phyloP scores from a whole-genome alignment of 768 basidiomycete species.

The Termitomyces sp. region DNA sequence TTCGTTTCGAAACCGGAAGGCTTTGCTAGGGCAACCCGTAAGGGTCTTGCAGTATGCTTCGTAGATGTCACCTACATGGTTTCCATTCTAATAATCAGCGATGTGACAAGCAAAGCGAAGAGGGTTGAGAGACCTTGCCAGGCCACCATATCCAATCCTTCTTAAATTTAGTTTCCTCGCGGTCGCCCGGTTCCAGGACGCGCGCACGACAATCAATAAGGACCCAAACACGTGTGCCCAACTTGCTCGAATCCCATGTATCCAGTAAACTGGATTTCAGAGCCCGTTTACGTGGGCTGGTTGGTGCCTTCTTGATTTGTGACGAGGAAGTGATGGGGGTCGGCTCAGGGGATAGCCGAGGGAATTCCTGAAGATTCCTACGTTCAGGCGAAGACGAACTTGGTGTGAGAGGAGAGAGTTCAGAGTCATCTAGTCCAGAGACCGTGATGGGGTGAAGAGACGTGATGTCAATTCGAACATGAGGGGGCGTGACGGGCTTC shows the following conservation, averaged over 20 bases:
- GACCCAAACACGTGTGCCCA: slow-evolving; percentile 49
- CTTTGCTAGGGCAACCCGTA: slow-evolving; percentile 21
- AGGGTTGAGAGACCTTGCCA: slow-evolving; percentile 41
- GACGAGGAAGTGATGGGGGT: background rate
- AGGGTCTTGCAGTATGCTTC: slow-evolving; percentile 11
- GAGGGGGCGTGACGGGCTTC: slow-evolving; percentile 1
- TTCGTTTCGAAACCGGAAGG: slow-evolving; percentile 14
- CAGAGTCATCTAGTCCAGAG: slow-evolving; percentile 9
- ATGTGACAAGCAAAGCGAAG: slow-evolving; percentile 1
- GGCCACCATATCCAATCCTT: slow-evolving; percentile 63
- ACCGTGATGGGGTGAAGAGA: background rate
- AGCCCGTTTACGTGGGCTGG: slow-evolving; percentile 4
- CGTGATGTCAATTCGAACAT: background rate
- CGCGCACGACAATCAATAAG: slow-evolving; percentile 36
- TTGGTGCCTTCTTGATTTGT: background rate
- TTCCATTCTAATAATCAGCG: slow-evolving; percentile 1
- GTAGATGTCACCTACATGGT: slow-evolving; percentile 15
- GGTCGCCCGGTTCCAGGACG: slow-evolving; percentile 26
- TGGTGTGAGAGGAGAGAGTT: slow-evolving; percentile 13
- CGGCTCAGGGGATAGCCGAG: slow-evolving; percentile 4
- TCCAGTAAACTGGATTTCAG: background rate
- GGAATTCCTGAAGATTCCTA: background rate
- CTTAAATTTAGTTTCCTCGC: slow-evolving; percentile 12
- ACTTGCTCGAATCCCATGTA: slow-evolving; percentile 19
- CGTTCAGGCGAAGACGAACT: slow-evolving; percentile 11